Base-by-base conservation (phyloP, 2,329 filamentous ascomycete genomes). In the Colletotrichum lindemuthianum region DNA sequence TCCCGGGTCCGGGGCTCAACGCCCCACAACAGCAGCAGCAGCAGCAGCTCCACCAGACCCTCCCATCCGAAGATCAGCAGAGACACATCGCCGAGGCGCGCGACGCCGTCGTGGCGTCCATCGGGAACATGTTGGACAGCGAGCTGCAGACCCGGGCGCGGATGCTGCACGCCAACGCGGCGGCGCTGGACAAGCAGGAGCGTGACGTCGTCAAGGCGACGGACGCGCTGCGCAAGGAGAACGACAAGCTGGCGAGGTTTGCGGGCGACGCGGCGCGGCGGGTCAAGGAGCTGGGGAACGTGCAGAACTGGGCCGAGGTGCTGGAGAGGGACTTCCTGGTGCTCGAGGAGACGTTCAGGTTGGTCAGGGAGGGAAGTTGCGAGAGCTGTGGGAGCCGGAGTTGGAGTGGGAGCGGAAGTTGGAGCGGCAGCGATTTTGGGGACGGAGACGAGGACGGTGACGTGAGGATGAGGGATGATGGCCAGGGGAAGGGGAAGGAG, bases 241-340 rank as follows among this genome's bases (percentile, higher is more conserved):
- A 85, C 54, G 87, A 89, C 66, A 85, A 86, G 75, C 84, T 92
- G 72, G 84, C 86, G 69, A 84, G 84, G 69, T 81, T 92, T 70
- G 88, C 88, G 6, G 85, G 86, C 69, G 84, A 83, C 63, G 88
- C 89, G 40, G 85, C 86, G 49, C 83, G 84, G 68, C 84, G 84
- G 72, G 79, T 95, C 64, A 94, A 93, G 79, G 91, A 93, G 81
- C 81, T 93, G 66, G 91, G 92, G 32, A 89, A 93, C 73, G 86
- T 95, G 73, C 91, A 95, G 82, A 94, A 94, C 75, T 96, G 92
- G 92, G 91, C 92, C 24, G 92, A 96, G 83, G 87, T 93, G 78
- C 81, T 95, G 72, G 92, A 90, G 81, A 76, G 87, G 64, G 86
- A 89, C 69, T 88, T 91, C 68, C 68, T 89, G 59, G 83, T 88